phyloP scores from a whole-genome alignment of 345 rosid species.

The Ricinus communis region DNA sequence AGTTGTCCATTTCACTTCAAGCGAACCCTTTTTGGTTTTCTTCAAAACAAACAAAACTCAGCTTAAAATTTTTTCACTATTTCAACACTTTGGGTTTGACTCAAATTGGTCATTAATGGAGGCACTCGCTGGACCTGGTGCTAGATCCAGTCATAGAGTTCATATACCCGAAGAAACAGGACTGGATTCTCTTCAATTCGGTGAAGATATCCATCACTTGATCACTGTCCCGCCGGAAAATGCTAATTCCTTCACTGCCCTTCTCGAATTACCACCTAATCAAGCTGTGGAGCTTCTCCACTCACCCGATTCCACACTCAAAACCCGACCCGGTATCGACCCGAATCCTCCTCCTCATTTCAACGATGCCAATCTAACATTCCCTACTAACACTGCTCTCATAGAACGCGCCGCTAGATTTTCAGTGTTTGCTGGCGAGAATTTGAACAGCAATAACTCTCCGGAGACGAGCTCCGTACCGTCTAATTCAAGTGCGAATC shows the following conservation, averaged over 20 bases:
- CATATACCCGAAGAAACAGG: slow-evolving; percentile 28
- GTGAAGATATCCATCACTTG: slow-evolving; percentile 53
- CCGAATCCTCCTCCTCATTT: slow-evolving; percentile 15
- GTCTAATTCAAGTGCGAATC: slow-evolving; percentile 35
- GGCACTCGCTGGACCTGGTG: slow-evolving; percentile 32
- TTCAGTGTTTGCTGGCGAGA: slow-evolving; percentile 38
- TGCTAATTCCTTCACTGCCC: slow-evolving; percentile 60
- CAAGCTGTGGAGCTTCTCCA: slow-evolving; percentile 60
- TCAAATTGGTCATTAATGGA: slow-evolving; percentile 34
- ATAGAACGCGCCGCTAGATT: slow-evolving; percentile 41
- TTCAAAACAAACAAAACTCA: background rate
- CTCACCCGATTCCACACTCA: slow-evolving; percentile 39
- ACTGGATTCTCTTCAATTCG: slow-evolving; percentile 46
- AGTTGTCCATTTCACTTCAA: background rate
- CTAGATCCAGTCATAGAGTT: slow-evolving; percentile 43
- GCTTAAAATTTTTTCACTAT: background rate
- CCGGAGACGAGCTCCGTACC: slow-evolving; percentile 33
- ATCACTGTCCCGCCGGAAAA: slow-evolving; percentile 38
- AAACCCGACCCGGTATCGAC: slow-evolving; percentile 9
- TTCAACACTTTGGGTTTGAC: slow-evolving; percentile 2
- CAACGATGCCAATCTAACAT: slow-evolving; percentile 31
- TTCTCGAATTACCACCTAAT: slow-evolving; percentile 56
- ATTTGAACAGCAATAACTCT: slow-evolving; percentile 24
- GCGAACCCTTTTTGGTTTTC: background rate
- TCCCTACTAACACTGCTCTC: slow-evolving; percentile 31